These are phyloP conservation scores for Fusarium protoensiforme DNA, from an alignment of 2,329 filamentous ascomycete genomes.

Conservation along the genomic window DNA sequence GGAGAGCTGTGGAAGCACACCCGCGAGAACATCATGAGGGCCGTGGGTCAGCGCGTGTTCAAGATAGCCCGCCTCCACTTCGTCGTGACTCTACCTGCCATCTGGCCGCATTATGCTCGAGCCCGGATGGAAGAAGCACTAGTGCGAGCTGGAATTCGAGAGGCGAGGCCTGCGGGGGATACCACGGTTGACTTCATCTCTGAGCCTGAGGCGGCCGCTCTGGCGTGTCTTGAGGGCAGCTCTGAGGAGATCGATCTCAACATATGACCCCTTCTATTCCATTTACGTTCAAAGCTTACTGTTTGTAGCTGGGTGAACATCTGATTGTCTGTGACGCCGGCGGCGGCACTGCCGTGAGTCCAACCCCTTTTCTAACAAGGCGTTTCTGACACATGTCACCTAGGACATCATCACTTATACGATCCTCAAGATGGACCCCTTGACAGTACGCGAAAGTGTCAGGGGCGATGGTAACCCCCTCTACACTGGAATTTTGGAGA, in stretches of 20 bases:
- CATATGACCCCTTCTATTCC: slow-evolving; percentile 4
- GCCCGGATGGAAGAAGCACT: slow-evolving; percentile 51
- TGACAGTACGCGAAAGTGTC: slow-evolving; percentile 51
- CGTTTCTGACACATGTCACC: not conserved
- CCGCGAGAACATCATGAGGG: slow-evolving; percentile 39
- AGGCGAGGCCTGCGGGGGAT: slow-evolving; percentile 33
- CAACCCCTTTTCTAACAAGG: not conserved
- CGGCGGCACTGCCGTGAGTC: slow-evolving; percentile 50
- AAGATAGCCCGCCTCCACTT: slow-evolving; percentile 47
- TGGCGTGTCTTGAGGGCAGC: slow-evolving; percentile 50
- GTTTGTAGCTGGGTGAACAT: slow-evolving; percentile 31
- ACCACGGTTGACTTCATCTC: slow-evolving; percentile 52
- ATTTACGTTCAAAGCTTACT: not conserved
- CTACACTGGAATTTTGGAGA: not conserved
- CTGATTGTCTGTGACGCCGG: slow-evolving; percentile 53
- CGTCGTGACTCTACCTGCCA: slow-evolving; percentile 57
- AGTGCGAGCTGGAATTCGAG: slow-evolving; percentile 50
- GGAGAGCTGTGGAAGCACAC: slow-evolving; percentile 48
- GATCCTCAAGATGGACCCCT: slow-evolving; percentile 37
- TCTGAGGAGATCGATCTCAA: slow-evolving; percentile 34
- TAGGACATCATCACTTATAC: slow-evolving; percentile 57
- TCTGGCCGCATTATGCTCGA: slow-evolving; percentile 56
- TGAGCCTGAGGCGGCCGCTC: slow-evolving; percentile 59
- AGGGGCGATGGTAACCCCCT: slow-evolving; percentile 48
- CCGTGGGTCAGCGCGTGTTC: slow-evolving; percentile 37